A percentile compares a stretch with the other conserved stretches of the same genome.
phyloP scores from a whole-genome alignment of 805 yeast species.

The Torulaspora franciscae region DNA sequence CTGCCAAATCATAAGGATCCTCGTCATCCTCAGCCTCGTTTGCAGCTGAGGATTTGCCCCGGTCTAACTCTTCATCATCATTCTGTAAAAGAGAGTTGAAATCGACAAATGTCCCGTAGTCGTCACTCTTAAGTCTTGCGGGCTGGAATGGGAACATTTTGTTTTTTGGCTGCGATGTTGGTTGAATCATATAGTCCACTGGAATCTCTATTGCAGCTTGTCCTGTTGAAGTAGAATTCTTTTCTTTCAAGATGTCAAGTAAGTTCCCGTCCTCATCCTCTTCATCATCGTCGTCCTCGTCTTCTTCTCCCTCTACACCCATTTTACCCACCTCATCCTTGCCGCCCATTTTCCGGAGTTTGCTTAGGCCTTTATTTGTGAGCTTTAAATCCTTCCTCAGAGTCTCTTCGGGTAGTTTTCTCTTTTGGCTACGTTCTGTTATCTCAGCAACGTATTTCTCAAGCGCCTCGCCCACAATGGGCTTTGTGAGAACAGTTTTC shows the following conservation, averaged over 20 bases:
- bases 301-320: conserved; percentile 10
- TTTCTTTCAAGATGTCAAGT: conserved; percentile 21
- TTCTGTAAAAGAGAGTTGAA: conserved; percentile 53
- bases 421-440: conserved; percentile 42
- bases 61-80: conserved; percentile 43
- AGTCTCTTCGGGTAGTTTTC: conserved; percentile 33
- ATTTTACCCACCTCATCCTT: conserved; percentile 2
- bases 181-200: conserved; percentile 25
- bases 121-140: conserved; percentile 63
- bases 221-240: conserved; percentile 6
- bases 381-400: conserved; percentile 33
- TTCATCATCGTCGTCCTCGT: conserved; percentile 32
- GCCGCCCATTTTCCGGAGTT: conserved; percentile 3
- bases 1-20: conserved; percentile 27
- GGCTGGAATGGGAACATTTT: conserved; percentile 74
- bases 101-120: conserved; percentile 78
- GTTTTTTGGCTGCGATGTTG: conserved; percentile 34
- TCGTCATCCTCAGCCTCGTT: conserved; percentile 28
- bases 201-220: conserved; percentile 23
- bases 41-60: conserved; percentile 23
- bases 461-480: conserved; percentile 48
- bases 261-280: conserved; percentile 38
- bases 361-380: conserved; percentile 19
- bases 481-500: conserved; percentile 44
- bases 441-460: conserved; percentile 44